Evolutionary conservation across 768 basidiomycete species (phyloP).

Genomic region (Suillus subalutaceus): DNA sequence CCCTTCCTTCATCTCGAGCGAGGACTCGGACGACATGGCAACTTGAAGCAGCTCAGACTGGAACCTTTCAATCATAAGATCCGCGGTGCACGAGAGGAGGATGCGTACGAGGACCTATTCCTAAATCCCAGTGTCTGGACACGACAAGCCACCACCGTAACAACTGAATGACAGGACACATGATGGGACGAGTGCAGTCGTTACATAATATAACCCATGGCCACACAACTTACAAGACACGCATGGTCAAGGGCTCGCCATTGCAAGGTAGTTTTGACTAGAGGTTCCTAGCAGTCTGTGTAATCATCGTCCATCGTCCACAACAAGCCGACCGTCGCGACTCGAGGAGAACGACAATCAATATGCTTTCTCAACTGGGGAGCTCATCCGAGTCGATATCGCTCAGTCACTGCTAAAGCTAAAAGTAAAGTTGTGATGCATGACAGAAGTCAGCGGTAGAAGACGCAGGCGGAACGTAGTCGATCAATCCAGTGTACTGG

Average conservation of each 20-base stretch:
- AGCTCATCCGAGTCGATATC: neutral
- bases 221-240: neutral
- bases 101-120: neutral
- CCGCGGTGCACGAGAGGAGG: neutral
- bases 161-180: neutral
- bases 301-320: neutral
- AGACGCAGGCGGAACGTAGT: slow-evolving; percentile 34
- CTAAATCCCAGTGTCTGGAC: neutral
- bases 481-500: neutral
- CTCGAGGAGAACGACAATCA: neutral
- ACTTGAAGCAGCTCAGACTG: neutral
- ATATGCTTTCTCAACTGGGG: slow-evolving; percentile 51
- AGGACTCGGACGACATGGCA: neutral
- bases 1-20: neutral
- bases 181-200: neutral
- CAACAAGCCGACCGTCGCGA: neutral
- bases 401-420: slow-evolving; percentile 14
- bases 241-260: neutral
- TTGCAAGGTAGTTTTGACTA: neutral
- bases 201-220: neutral
- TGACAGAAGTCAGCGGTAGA: slow-evolving; percentile 18
- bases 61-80: neutral
- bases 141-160: neutral
- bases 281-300: neutral
- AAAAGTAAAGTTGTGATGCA: slow-evolving; percentile 15